Evolutionary conservation across 2,329 filamentous ascomycete genomes (phyloP), one percentile per base, ranked within the genome.

Genomic region (Cercospora citrullina): DNA sequence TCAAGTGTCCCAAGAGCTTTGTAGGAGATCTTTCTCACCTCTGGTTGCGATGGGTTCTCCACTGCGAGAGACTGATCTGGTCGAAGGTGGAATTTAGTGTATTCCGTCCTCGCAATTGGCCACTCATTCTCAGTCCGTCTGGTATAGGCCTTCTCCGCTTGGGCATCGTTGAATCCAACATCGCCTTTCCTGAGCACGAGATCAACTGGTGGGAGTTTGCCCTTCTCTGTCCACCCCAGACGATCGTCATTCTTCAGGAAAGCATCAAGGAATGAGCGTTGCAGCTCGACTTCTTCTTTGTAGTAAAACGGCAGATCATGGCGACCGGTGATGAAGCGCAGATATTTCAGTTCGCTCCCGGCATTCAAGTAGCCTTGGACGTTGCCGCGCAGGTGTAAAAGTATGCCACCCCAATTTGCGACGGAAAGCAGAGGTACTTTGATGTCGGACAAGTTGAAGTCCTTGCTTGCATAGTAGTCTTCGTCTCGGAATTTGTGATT

Each of bases 301-400:
- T 91, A 91, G 79, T 91, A 92, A 76, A 92, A 91, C 0, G 90
- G 90, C 1, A 92, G 81, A 72, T 92, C 90, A 69, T 92, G 90
- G 0, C 90, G 84, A 1, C 90, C 90, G 0, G 86, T 88, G 74
- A 91, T 89, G 75, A 91, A 87, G 6, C 89, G 85, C 0, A 92
- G 81, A 71, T 89, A 92, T 76, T 92, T 92, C 69, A 88, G 81
- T 67, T 87, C 82, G 0, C 89, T 91, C 0, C 88, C 87, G 0
- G 89, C 89, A 59, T 87, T 83, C 1, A 80, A 80, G 66, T 85
- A 92, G 0, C 89, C 90, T 72, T 90, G 84, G 7, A 92, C 83
- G 71, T 92, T 92, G 2, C 90, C 90, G 7, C 89, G 83, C 5
- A 91, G 82, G 72, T 92, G 90, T 1, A 92, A 82, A 4, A 89